Percentiles rank a stretch among this genome's conserved stretches.
Conservation (phyloP, 805 yeast genomes). For the Lachancea waltii region DNA sequence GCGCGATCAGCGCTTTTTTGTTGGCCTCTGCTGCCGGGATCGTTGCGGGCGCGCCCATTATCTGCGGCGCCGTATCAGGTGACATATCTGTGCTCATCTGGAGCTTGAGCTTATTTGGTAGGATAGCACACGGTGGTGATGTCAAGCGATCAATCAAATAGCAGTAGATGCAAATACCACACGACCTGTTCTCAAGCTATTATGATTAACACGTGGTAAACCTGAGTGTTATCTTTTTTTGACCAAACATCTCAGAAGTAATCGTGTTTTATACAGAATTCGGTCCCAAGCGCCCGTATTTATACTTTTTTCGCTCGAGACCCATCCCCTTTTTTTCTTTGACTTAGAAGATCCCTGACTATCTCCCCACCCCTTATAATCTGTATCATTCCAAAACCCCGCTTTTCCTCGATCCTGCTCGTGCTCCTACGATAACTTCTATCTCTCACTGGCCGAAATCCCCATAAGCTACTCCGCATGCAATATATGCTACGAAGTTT, state of each 20-base stretch:
- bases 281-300: neutral
- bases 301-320: neutral
- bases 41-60: neutral
- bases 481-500: too few species aligned
- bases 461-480: too few species aligned
- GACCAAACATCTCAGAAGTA: neutral
- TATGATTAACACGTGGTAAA: too few species aligned
- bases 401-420: too few species aligned
- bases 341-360: too few species aligned
- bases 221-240: neutral
- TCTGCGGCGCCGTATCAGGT: neutral
- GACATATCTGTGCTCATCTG: neutral
- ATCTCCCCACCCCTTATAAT: too few species aligned
- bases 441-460: too few species aligned
- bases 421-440: too few species aligned
- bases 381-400: too few species aligned
- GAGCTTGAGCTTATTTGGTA: neutral
- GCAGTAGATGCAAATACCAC: neutral
- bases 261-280: too few species aligned
- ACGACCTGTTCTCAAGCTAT: too few species aligned
- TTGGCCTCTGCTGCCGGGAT: neutral
- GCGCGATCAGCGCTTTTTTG: constrained; percentile 6
- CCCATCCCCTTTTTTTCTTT: too few species aligned
- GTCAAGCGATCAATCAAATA: neutral
- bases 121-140: neutral